These are phyloP conservation scores for Apophysomyces trapeziformis DNA, from an alignment of 371 early-diverging fungal genomes.

Conservation along the genomic window DNA sequence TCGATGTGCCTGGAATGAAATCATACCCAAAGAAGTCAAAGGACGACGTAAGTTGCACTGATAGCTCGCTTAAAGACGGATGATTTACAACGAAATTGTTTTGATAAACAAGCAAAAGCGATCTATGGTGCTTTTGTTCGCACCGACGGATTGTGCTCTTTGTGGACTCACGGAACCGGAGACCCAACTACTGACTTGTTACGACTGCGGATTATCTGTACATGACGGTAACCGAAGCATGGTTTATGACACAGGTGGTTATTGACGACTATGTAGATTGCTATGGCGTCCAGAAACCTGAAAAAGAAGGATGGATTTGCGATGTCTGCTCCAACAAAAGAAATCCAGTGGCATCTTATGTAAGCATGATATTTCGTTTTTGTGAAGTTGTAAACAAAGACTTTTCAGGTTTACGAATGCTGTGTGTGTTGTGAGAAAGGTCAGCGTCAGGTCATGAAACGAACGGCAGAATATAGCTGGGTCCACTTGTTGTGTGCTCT, in stretches of 20 bases:
- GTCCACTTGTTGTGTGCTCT: conserved; percentile 91
- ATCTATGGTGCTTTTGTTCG: conserved; percentile 5
- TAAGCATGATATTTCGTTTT: conserved; percentile 17
- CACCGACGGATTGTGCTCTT: conserved; percentile 55
- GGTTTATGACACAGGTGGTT: background rate
- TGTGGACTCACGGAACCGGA: conserved; percentile 39
- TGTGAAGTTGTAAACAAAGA: background rate
- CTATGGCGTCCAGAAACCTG: conserved; percentile 40
- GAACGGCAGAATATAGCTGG: conserved; percentile 89
- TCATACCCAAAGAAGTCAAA: conserved; percentile 12
- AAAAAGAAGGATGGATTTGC: conserved; percentile 58
- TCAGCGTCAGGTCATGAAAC: conserved; percentile 75
- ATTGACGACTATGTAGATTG: conserved; percentile 45
- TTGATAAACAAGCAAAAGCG: conserved; percentile 3
- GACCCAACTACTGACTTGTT: conserved; percentile 51
- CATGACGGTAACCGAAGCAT: conserved; percentile 52
- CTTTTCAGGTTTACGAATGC: conserved; percentile 58
- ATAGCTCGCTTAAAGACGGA: background rate
- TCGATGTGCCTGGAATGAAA: conserved; percentile 1
- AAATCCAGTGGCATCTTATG: conserved; percentile 63
- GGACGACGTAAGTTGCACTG: conserved; percentile 13
- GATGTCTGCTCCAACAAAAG: conserved; percentile 66
- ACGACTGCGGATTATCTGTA: conserved; percentile 65
- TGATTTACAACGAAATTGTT: background rate
- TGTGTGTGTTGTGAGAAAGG: conserved; percentile 56